Percentiles rank a stretch among this genome's conserved stretches.
phyloP scores from a whole-genome alignment of 495 filamentous ascomycete genomes.

The Elaphomyces granulatus region DNA sequence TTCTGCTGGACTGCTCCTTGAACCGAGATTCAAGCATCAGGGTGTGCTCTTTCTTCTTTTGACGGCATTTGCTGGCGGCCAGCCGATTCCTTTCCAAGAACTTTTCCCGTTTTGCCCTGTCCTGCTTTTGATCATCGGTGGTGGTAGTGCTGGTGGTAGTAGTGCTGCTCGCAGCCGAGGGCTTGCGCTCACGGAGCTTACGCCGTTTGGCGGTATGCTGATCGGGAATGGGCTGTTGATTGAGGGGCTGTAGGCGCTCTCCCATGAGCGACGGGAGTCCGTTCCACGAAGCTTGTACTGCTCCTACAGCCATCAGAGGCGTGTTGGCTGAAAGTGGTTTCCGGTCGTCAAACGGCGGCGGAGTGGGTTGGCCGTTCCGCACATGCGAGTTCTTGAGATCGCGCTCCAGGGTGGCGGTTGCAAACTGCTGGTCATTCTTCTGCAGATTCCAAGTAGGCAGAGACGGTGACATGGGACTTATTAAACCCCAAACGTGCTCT shows the following conservation, averaged over 20 bases:
- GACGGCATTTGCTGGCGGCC: constrained; percentile 63
- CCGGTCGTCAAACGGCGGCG: constrained; percentile 23
- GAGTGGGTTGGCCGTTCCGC: constrained; percentile 31
- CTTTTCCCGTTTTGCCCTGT: constrained; percentile 26
- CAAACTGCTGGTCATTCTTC: constrained; percentile 15
- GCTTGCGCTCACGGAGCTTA: constrained; percentile 5
- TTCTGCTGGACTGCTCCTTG: constrained; percentile 14
- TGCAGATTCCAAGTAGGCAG: constrained; percentile 12
- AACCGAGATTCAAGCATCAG: constrained; percentile 35
- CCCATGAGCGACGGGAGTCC: not conserved
- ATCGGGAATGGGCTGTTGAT: constrained; percentile 1
- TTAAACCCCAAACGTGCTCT: constrained; percentile 21
- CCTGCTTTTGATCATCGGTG: constrained; percentile 14
- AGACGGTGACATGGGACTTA: constrained; percentile 18
- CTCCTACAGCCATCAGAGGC: constrained; percentile 9
- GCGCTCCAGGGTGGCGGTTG: constrained; percentile 15
- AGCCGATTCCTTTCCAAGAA: constrained; percentile 62
- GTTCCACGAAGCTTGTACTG: constrained; percentile 5
- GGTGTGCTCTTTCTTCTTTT: constrained; percentile 60
- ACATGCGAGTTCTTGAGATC: constrained; percentile 26
- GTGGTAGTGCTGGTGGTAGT: constrained; percentile 9
- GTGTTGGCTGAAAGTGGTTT: constrained; percentile 6
- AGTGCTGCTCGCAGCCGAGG: constrained; percentile 1
- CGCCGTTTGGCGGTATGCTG: constrained; percentile 5
- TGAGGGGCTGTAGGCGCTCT: not conserved